These are phyloP conservation scores for Nicotiana rustica DNA, from an alignment of 305 asterid genomes.

Conservation along the genomic window DNA sequence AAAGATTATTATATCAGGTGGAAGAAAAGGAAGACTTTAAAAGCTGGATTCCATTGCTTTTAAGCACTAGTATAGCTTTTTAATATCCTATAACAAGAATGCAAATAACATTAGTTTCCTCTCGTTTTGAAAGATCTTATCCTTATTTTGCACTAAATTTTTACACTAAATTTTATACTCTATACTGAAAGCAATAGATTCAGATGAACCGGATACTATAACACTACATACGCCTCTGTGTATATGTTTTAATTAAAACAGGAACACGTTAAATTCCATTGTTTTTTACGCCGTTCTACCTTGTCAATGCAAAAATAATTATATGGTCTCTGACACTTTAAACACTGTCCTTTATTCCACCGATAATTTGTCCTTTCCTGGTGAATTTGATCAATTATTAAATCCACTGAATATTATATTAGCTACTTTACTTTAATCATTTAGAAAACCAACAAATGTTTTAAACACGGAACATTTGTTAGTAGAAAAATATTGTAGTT, in stretches of 20 bases:
- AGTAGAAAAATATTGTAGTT: constrained; percentile 26
- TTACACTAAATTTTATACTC: too few relatives aligned
- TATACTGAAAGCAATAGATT: too few relatives aligned
- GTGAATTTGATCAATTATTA: background rate
- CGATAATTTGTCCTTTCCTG: constrained; percentile 5
- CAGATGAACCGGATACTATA: too few relatives aligned
- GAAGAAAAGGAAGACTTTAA: background rate
- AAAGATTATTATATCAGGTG: background rate
- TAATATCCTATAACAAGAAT: background rate
- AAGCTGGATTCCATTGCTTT: background rate
- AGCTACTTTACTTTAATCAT: constrained; percentile 7
- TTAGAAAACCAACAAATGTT: constrained; percentile 11
- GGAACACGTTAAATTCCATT: background rate
- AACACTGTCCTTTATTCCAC: background rate
- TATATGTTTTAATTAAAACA: too few relatives aligned
- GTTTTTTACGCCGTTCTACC: background rate
- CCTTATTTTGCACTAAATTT: background rate
- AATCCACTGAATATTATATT: constrained; percentile 5
- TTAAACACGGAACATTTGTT: background rate
- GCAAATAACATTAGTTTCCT: background rate
- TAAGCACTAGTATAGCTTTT: background rate
- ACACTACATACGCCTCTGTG: too few relatives aligned
- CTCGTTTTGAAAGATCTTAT: background rate
- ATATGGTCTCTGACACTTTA: constrained; percentile 21
- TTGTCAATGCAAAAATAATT: background rate